Base-by-base conservation (phyloP, 495 filamentous ascomycete species). In the Podospora anserina region DNA sequence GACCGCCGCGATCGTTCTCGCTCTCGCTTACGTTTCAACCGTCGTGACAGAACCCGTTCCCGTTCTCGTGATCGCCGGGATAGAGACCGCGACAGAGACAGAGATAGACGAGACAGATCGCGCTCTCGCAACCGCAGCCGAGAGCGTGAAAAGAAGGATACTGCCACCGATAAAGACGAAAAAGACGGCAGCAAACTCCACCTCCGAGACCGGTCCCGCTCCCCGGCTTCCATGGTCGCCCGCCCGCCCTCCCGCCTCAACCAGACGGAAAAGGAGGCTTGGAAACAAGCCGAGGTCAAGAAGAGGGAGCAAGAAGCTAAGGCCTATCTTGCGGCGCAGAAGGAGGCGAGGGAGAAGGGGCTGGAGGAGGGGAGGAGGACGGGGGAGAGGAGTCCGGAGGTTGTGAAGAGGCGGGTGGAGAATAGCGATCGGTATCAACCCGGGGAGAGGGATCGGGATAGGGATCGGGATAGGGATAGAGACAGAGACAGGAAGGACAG, bases 251-350 rank as follows among this genome's bases (percentile, higher is more conserved):
- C 77, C 4, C 69, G 65, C 39, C 60, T 78, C 9, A 73, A 71
- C 65, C 73, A 71, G 20, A 72, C 73, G 18, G 79, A 78, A 23
- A 73, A 73, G 32, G 82, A 82, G 73, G 80, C 78, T 2, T 82
- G 82, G 82, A 86, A 86, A 68, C 83, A 82, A 66, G 79, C 78
- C 54, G 83, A 85, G 71, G 82, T 84, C 61, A 85, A 81, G 75
- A 81, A 84, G 67, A 82, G 85, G n/a, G 85, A 86, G 66, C 79
- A 82, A 64, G 84, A 87, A 76, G 85, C 85, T n/a, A 86, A 84
- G 69, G 82, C 82, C 16, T 87, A 86, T 69, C 76, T 86, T 18
- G 84, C 83, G 9, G 83, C 82, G 5, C 82, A 84, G 61, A 82
- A 82, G 59, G 83, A 84, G 64, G 84, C 84, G 20, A 76, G 78